Base-by-base conservation (phyloP, 495 filamentous ascomycete genomes). In the Rusavskia elegans region DNA sequence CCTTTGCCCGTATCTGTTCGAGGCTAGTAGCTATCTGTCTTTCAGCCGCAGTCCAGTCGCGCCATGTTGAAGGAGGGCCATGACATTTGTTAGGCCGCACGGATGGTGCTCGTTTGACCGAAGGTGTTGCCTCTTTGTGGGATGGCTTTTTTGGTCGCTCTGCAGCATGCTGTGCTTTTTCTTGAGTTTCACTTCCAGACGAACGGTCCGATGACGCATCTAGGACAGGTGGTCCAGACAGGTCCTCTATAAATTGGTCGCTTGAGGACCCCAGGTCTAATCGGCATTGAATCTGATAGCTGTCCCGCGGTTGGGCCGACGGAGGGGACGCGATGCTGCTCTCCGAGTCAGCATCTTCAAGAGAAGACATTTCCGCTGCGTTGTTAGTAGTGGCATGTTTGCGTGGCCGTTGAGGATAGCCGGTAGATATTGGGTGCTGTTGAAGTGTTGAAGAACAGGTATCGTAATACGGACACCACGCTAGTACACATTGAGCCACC, bases 61-160 rank as follows among this genome's bases (percentile, higher is more conserved):
- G 61, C 82, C 85, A 93, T 32, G 80, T 81, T 29, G 70, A 69
- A 17, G 71, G 54, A 1, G 67, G 54, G 7, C 85, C 86, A 7
- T 52, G 39, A 45, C 68, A 80, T 50, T 70, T 66, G 55, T 81
- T 81, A 20, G 70, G 70, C 14, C 78, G 74, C 16, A 39, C 25
- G 30, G 25, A 23, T 36, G 32, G 13, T 35, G 32, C 5, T 30
- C 23, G 25, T 17, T 29, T 48, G 23, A 16, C 20, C 10, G 21
- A 29, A 11, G 23, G 45, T 17, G 10, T 48, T 4, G 27, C 45
- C 10, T 32, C 29, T 29, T 29, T 48, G 45, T 3, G 45, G 7
- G 32, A 35, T 14, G 32, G 2, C 2, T 10, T 35, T 35, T 35
- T 14, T 10, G 32, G 9, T 35, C 13, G 32, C 32, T 35, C 32